Conservation (phyloP, 805 yeast species). For the Pichia nanzhaoensis region DNA sequence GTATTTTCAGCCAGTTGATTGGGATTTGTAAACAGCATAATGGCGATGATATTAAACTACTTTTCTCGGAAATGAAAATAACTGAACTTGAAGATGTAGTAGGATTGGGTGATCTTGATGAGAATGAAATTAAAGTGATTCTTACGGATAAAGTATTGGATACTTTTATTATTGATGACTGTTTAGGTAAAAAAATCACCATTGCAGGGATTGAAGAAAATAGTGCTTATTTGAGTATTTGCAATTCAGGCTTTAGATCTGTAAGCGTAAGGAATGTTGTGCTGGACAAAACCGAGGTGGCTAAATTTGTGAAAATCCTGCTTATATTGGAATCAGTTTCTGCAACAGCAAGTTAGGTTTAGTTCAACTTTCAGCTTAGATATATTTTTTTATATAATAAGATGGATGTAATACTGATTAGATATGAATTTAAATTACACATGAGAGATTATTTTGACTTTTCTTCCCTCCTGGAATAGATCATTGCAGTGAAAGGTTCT, state of each 20-base stretch:
- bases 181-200: slow-evolving; percentile 1
- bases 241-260: slow-evolving; percentile 4
- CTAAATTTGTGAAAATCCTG: neutral
- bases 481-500: slow-evolving; percentile 92
- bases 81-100: no score
- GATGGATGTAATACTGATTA: no score
- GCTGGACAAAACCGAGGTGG: neutral
- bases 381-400: no score
- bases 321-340: slow-evolving; percentile 1
- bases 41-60: neutral
- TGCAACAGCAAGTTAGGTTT: neutral
- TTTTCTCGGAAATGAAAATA: no score
- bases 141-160: neutral
- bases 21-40: no score
- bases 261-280: slow-evolving; percentile 5
- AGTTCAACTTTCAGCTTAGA: no score
- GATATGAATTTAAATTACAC: no score
- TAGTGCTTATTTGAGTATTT: slow-evolving; percentile 4
- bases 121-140: neutral
- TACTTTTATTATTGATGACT: neutral
- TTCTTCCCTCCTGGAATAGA: slow-evolving; percentile 47
- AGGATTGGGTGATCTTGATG: neutral
- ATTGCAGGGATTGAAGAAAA: slow-evolving; percentile 4
- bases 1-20: no score
- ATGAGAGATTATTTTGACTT: slow-evolving; percentile 1